A percentile compares a stretch with the other conserved stretches of the same genome.
Conservation (phyloP, 768 basidiomycete genomes). For the Cystofilobasidium capitatum region DNA sequence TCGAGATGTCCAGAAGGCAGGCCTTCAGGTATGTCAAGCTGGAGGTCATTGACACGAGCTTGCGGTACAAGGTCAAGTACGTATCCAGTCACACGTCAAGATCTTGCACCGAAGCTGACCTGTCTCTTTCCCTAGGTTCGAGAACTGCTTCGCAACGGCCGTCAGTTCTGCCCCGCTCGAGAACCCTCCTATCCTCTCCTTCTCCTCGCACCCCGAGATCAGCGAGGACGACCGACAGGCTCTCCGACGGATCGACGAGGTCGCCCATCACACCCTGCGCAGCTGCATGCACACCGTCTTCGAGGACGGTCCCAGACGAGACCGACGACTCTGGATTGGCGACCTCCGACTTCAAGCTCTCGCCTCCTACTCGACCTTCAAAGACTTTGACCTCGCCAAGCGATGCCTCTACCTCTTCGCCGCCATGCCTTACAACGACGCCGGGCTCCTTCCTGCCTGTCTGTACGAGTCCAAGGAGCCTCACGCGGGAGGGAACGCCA, state of each 20-base stretch:
- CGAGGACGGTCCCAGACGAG: conserved; percentile 34
- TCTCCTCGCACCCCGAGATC: conserved; percentile 9
- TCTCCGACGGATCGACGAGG: conserved; percentile 29
- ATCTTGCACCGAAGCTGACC: conserved; percentile 6
- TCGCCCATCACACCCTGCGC: conserved; percentile 28
- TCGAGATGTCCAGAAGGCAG: conserved; percentile 30
- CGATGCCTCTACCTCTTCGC: conserved; percentile 33
- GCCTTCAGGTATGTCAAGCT: conserved; percentile 34
- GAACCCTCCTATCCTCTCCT: conserved; percentile 23
- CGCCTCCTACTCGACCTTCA: conserved; percentile 31
- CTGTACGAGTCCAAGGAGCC: neutral
- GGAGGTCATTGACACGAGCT: conserved; percentile 29
- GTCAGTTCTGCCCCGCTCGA: conserved; percentile 28
- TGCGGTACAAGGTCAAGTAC: conserved; percentile 26
- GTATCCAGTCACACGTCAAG: neutral
- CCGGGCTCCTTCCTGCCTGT: conserved; percentile 4
- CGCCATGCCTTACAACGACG: conserved; percentile 29
- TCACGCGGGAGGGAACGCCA: conserved; percentile 25
- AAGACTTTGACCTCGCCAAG: conserved; percentile 31
- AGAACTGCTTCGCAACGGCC: conserved; percentile 25
- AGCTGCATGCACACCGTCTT: conserved; percentile 34
- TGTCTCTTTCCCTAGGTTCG: conserved; percentile 11
- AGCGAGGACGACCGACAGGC: conserved; percentile 20
- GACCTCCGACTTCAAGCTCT: conserved; percentile 33
- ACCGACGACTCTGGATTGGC: conserved; percentile 33